Base-by-base conservation (phyloP, 345 rosid species). In the Eucalyptus polybractea region DNA sequence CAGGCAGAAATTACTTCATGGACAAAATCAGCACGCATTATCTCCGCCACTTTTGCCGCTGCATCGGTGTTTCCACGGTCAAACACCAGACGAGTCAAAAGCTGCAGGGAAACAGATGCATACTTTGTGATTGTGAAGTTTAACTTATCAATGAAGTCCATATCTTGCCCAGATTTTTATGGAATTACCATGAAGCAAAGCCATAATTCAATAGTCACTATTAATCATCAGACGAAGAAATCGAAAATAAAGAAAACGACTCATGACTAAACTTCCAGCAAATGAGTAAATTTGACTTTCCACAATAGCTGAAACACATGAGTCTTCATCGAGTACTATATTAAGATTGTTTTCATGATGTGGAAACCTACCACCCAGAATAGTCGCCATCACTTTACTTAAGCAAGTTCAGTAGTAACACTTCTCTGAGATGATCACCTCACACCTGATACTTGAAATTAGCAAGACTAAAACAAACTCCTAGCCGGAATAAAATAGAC, bases 1-100 rank as follows among this genome's bases (percentile, higher is more conserved):
- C 99, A 97, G 67, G 99, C 98, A 88, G 99, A 95, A 91, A 96
- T 96, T 83, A 97, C 97, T 93, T 97, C 99, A 94, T 97, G 99
- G 87, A 97, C 98, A 97, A 97, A 97, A 95, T 96, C 99, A 88
- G 98, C 97, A 93, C 93, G 93, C 99, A 97, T 97, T 62, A 97
- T 95, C 88, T 96, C 99, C 54, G 99, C 99, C 81, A 95, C 98
- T 93, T 97, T 97, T 27, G 94, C 96, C 89, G 99, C 99, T 90
- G 99, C 99, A 92, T 97, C 99, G 47, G 98, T 97, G 93, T 97
- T 97, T 90, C 98, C 97, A 86, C 96, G 95, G 88, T 97, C 99
- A 93, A 97, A 97, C 58, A 97, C 99, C 90, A 97, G 93, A 88
- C 99, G 99, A 87, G 99, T 97, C 93, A 97, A 94, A 92, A 97